A percentile compares a stretch with the other conserved stretches of the same genome.
Evolutionary conservation across 495 filamentous ascomycete species (phyloP).

Genomic region (Lophiostoma macrostomum): DNA sequence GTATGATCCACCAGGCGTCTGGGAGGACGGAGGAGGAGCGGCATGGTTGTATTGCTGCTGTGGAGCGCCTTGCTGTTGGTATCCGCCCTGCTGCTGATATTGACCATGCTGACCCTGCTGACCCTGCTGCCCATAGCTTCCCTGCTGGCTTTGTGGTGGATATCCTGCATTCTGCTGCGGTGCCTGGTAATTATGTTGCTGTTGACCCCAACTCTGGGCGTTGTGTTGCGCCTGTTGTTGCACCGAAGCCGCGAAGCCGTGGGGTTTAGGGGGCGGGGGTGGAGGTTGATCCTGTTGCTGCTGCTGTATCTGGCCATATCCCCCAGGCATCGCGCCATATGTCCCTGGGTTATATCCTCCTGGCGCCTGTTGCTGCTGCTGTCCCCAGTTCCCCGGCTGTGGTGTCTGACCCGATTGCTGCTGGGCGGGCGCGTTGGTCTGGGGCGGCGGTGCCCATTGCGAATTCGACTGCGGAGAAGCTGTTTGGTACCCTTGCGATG

Average conservation of each 20-base stretch:
- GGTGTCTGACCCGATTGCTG: conserved; percentile 27
- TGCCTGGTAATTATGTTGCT: conserved; percentile 17
- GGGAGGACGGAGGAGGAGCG: conserved; percentile 27
- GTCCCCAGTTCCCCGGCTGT: not conserved
- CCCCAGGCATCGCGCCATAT: conserved; percentile 31
- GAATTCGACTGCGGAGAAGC: conserved; percentile 12
- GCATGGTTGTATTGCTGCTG: conserved; percentile 25
- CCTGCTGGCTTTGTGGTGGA: conserved; percentile 10
- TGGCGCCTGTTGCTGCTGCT: conserved; percentile 14
- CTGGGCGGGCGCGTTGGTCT: conserved; percentile 3
- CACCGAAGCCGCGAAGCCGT: conserved; percentile 15
- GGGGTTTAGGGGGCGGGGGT: conserved; percentile 30
- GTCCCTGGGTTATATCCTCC: conserved; percentile 25
- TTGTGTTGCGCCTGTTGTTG: conserved; percentile 23
- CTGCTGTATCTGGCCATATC: conserved; percentile 15
- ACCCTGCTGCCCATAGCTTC: conserved; percentile 1
- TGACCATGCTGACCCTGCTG: conserved; percentile 22
- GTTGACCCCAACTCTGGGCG: conserved; percentile 16
- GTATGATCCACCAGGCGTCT: conserved; percentile 32
- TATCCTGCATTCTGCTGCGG: conserved; percentile 13
- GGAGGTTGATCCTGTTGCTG: conserved; percentile 27
- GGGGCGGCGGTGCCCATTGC: conserved; percentile 29
- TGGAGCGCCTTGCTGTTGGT: conserved; percentile 3
- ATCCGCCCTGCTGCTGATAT: conserved; percentile 14
- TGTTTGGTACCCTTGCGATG: conserved; percentile 24